These are phyloP conservation scores for Claviceps capensis DNA, from an alignment of 2,329 filamentous ascomycete genomes.

Conservation along the genomic window DNA sequence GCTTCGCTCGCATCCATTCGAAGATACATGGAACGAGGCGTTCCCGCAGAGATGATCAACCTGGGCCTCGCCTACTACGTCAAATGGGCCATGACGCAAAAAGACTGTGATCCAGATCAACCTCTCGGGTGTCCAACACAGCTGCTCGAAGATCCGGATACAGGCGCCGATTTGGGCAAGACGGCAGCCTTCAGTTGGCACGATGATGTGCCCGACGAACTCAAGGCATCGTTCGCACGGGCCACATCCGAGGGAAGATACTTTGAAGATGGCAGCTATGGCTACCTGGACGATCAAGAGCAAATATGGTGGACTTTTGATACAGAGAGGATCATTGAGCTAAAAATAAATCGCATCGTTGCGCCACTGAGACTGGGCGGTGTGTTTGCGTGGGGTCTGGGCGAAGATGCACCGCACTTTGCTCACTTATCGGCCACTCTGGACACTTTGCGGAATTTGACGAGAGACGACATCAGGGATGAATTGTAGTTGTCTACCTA, in stretches of 20 bases:
- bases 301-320: slow-evolving; percentile 65
- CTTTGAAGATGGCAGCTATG: slow-evolving; percentile 49
- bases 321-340: slow-evolving; percentile 41
- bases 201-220: slow-evolving; percentile 36
- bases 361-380: slow-evolving; percentile 45
- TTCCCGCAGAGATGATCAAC: slow-evolving; percentile 39
- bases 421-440: slow-evolving; percentile 24
- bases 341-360: slow-evolving; percentile 50
- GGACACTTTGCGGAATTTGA: slow-evolving; percentile 10
- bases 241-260: slow-evolving; percentile 39
- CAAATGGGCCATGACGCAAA: slow-evolving; percentile 45
- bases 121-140: slow-evolving; percentile 42
- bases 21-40: slow-evolving; percentile 44
- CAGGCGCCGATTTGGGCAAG: slow-evolving; percentile 42
- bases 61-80: slow-evolving; percentile 55
- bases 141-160: slow-evolving; percentile 42
- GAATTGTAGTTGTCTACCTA: slow-evolving; percentile 14
- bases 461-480: slow-evolving; percentile 9
- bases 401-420: slow-evolving; percentile 45
- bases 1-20: slow-evolving; percentile 40
- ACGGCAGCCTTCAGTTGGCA: slow-evolving; percentile 48
- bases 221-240: slow-evolving; percentile 41
- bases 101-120: slow-evolving; percentile 23
- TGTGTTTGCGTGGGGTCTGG: slow-evolving; percentile 63
- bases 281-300: slow-evolving; percentile 48